Percentiles rank a stretch among this genome's conserved stretches.
phyloP scores from a whole-genome alignment of 2,329 filamentous ascomycete species.

The Venturia carpophila region DNA sequence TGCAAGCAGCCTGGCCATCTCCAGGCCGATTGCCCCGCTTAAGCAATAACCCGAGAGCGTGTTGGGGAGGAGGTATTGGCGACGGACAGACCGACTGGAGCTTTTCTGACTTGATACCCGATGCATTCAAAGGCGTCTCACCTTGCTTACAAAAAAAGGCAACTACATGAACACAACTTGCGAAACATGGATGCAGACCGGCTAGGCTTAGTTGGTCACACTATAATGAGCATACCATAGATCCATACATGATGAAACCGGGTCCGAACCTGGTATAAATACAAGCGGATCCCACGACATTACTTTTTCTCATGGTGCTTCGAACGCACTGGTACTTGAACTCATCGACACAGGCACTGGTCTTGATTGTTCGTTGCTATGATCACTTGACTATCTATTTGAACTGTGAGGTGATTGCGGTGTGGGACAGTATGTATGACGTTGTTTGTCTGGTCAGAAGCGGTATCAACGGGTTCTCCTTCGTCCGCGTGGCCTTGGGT shows the following conservation, averaged over 20 bases:
- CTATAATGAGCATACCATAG: background rate
- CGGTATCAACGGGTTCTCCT: background rate
- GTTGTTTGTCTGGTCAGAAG: background rate
- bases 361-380: background rate
- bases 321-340: background rate
- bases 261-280: background rate
- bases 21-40: conserved; percentile 74
- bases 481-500: no score
- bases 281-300: background rate
- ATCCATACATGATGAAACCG: background rate
- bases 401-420: background rate
- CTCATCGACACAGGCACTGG: background rate
- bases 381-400: background rate
- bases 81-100: background rate
- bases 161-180: background rate
- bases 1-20: conserved; percentile 83
- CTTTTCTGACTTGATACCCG: conserved; percentile 4
- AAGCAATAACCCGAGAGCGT: background rate
- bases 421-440: background rate
- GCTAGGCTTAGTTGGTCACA: background rate
- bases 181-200: background rate
- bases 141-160: background rate
- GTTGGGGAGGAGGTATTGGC: conserved; percentile 6
- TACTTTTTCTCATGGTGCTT: background rate
- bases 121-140: background rate